Conservation (phyloP, 148 eudicot species). For the Chenopodium album region DNA sequence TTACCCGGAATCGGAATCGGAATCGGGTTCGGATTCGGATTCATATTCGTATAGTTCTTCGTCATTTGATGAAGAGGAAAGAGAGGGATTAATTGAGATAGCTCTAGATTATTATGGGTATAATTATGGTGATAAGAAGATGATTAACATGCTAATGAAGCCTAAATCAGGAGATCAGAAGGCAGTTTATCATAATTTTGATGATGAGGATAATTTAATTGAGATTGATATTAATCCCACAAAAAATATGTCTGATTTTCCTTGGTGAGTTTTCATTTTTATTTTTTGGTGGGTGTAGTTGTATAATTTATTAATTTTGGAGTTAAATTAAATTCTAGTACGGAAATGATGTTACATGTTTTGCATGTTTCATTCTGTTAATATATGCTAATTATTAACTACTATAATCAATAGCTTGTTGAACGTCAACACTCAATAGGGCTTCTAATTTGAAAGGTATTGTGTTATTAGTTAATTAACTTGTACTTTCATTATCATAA, state of each 20-base stretch:
- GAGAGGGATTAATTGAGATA: slow-evolving; percentile 72
- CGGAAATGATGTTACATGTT: not conserved
- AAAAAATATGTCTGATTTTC: not conserved
- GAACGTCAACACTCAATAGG: too few species aligned
- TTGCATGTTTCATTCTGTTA: not conserved
- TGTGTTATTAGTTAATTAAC: too few species aligned
- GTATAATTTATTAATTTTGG: not conserved
- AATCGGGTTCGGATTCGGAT: slow-evolving; percentile 50
- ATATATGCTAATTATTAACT: too few species aligned
- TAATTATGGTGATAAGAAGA: not conserved
- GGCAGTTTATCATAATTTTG: slow-evolving; percentile 20
- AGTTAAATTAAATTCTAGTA: not conserved
- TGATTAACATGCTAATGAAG: slow-evolving; percentile 2
- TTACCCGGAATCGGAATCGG: slow-evolving; percentile 58
- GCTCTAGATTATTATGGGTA: slow-evolving; percentile 29
- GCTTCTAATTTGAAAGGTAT: too few species aligned
- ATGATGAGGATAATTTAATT: slow-evolving; percentile 71
- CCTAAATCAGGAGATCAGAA: slow-evolving; percentile 12
- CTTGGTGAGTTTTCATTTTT: not conserved
- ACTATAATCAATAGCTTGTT: too few species aligned
- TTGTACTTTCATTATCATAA: too few species aligned
- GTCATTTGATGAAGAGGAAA: slow-evolving; percentile 48
- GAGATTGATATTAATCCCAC: slow-evolving; percentile 66
- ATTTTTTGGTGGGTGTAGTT: too few species aligned
- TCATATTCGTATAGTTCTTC: slow-evolving; percentile 30